These are phyloP conservation scores for Helotiales sp. DNA, from an alignment of 2,329 filamentous ascomycete genomes.

Conservation along the genomic window DNA sequence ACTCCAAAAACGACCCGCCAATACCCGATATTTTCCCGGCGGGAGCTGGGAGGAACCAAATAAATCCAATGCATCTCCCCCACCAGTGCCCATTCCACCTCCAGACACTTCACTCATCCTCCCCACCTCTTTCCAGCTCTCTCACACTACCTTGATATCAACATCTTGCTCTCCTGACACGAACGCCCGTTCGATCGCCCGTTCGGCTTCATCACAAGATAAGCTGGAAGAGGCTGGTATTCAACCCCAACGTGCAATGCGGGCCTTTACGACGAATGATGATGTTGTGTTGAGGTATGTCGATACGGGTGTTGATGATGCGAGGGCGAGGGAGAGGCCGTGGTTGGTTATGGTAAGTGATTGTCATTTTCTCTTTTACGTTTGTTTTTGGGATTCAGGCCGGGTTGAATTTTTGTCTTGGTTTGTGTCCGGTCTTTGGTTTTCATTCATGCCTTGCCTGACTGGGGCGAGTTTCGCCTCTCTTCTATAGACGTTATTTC, in stretches of 20 bases:
- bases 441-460: no score
- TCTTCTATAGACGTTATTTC: no score
- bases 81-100: neutral
- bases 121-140: no score
- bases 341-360: conserved; percentile 36
- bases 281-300: conserved; percentile 32
- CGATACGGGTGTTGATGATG: conserved; percentile 31
- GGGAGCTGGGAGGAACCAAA: no score
- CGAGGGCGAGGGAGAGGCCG: conserved; percentile 15
- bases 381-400: neutral
- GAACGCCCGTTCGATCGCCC: no score
- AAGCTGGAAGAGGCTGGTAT: no score
- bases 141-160: no score
- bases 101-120: neutral
- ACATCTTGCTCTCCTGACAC: no score
- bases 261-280: conserved; percentile 36
- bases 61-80: neutral
- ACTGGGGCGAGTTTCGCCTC: no score
- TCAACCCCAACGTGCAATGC: no score
- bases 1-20: neutral
- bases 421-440: neutral
- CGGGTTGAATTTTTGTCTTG: neutral
- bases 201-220: no score
- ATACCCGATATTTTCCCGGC: neutral
- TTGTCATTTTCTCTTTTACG: neutral